A percentile compares a stretch with the other conserved stretches of the same genome.
Conservation (phyloP, 2,329 filamentous ascomycete genomes). For the Aspergillus tamarii region DNA sequence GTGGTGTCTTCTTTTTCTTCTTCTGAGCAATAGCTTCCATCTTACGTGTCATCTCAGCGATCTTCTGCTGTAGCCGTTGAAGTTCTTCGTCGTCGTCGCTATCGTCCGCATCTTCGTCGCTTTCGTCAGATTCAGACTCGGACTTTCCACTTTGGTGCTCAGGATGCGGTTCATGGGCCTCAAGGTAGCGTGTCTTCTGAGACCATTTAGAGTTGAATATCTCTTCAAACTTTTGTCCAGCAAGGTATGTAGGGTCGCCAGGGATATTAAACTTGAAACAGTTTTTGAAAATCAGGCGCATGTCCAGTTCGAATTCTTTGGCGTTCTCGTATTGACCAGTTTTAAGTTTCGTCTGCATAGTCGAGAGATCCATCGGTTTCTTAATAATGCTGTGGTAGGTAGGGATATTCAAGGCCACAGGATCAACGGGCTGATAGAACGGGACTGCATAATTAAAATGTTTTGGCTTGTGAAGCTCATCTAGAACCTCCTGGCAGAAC, state of each 20-base stretch:
- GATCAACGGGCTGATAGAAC: slow-evolving; percentile 85
- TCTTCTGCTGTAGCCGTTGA: slow-evolving; percentile 68
- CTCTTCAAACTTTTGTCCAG: slow-evolving; percentile 73
- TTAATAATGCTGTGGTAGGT: slow-evolving; percentile 93
- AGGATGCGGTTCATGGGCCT: slow-evolving; percentile 69
- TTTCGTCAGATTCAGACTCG: slow-evolving; percentile 66
- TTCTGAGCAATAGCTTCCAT: slow-evolving; percentile 59
- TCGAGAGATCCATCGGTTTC: slow-evolving; percentile 91
- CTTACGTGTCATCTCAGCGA: slow-evolving; percentile 74
- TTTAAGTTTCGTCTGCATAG: slow-evolving; percentile 77
- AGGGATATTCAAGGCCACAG: slow-evolving; percentile 90
- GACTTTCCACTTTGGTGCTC: slow-evolving; percentile 67
- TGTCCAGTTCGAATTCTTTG: slow-evolving; percentile 83
- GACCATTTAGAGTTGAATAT: slow-evolving; percentile 76
- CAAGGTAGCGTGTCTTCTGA: slow-evolving; percentile 80
- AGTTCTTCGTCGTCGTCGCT: slow-evolving; percentile 67
- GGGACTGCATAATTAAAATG: slow-evolving; percentile 69
- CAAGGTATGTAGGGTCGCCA: slow-evolving; percentile 71
- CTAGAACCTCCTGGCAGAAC: slow-evolving; percentile 82
- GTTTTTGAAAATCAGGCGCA: slow-evolving; percentile 82
- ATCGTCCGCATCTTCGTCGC: slow-evolving; percentile 66
- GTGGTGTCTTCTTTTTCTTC: slow-evolving; percentile 61
- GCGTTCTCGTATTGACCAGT: slow-evolving; percentile 77
- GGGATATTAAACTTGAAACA: slow-evolving; percentile 90
- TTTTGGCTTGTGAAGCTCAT: slow-evolving; percentile 75